Evolutionary conservation across 495 filamentous ascomycete genomes (phyloP).

Genomic region (Platismatia glauca): DNA sequence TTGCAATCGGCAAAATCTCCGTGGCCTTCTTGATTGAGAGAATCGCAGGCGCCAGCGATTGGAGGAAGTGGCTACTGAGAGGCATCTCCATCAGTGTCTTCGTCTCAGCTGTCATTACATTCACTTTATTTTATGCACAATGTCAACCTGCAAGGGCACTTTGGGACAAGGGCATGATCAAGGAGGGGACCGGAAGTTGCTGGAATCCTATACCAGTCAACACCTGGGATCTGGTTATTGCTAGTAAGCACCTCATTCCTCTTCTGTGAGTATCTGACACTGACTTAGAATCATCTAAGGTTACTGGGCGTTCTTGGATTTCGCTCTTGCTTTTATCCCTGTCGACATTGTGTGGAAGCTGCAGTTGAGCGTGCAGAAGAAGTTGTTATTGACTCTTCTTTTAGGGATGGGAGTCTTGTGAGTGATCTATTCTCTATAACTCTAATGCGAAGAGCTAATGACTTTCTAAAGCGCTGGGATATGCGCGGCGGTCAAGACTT

Average conservation of each 20-base stretch:
- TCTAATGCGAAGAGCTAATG: neutral
- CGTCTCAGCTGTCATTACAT: conserved; percentile 33
- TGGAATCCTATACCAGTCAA: conserved; percentile 31
- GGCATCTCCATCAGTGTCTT: conserved; percentile 26
- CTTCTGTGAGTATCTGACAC: neutral
- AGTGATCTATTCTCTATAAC: conserved; percentile 2
- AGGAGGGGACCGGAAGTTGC: conserved; percentile 28
- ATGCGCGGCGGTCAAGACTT: conserved; percentile 36
- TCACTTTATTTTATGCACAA: conserved; percentile 33
- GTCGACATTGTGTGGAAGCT: conserved; percentile 35
- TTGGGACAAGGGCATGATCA: conserved; percentile 34
- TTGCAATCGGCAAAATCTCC: conserved; percentile 23
- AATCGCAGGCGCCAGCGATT: conserved; percentile 14
- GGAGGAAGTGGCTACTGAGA: conserved; percentile 22
- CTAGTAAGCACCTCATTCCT: conserved; percentile 8
- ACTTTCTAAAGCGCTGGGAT: conserved; percentile 18
- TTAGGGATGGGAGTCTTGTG: conserved; percentile 39
- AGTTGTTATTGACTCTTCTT: conserved; percentile 35
- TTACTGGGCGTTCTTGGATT: conserved; percentile 37
- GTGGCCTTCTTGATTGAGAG: conserved; percentile 23
- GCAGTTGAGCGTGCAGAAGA: conserved; percentile 38
- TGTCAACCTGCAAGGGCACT: conserved; percentile 34
- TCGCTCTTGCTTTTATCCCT: conserved; percentile 43
- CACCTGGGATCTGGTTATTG: conserved; percentile 18
- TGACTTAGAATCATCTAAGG: conserved; percentile 21